phyloP scores from a whole-genome alignment of 2,329 filamentous ascomycete species.

The Geosmithia morbida region DNA sequence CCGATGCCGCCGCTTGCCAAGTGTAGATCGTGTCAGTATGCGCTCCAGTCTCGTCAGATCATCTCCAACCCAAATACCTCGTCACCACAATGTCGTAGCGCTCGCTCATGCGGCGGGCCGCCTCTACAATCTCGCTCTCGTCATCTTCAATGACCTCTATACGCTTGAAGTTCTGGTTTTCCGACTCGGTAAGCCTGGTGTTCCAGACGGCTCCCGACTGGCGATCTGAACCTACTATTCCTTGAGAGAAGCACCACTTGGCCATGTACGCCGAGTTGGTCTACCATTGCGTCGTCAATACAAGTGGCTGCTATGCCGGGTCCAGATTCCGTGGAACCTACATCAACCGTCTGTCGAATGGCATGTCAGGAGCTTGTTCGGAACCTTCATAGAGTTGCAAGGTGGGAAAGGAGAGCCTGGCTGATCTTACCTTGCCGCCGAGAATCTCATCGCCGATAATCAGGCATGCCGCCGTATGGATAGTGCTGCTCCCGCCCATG shows the following conservation, averaged over 20 bases:
- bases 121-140: conserved; percentile 79
- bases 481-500: conserved; percentile 43
- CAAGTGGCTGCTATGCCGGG: background rate
- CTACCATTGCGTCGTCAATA: conserved; percentile 16
- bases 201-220: no score
- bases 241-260: conserved; percentile 48
- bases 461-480: conserved; percentile 80
- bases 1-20: conserved; percentile 67
- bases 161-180: conserved; percentile 54
- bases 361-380: background rate
- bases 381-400: background rate
- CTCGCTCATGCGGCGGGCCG: conserved; percentile 71
- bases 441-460: conserved; percentile 97
- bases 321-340: conserved; percentile 11
- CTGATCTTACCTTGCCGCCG: conserved; percentile 62
- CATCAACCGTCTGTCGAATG: conserved; percentile 19
- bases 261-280: conserved; percentile 51
- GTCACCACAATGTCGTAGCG: conserved; percentile 93
- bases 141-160: conserved; percentile 92
- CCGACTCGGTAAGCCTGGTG: background rate
- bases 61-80: conserved; percentile 25
- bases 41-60: background rate
- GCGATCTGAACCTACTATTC: conserved; percentile 31
- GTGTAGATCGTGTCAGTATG: conserved; percentile 1
- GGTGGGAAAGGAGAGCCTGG: background rate